Percentiles rank a stretch among this genome's conserved stretches.
phyloP scores from a whole-genome alignment of 2,329 filamentous ascomycete genomes.

The Colletotrichum lentis region DNA sequence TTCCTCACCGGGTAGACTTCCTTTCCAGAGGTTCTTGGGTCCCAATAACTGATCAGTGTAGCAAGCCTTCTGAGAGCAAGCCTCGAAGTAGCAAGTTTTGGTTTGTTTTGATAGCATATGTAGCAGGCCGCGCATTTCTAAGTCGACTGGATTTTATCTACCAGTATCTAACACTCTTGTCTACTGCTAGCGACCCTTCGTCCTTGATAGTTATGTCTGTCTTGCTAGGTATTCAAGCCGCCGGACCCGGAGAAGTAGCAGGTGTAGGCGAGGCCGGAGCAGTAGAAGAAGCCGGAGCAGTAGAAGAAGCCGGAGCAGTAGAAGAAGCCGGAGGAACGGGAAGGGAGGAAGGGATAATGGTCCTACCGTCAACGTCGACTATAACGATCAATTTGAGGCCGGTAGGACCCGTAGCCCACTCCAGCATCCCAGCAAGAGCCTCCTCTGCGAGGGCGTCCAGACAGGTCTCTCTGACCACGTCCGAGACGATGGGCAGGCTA shows the following conservation, averaged over 20 bases:
- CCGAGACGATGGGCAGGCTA: conserved; percentile 6
- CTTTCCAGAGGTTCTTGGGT: no score
- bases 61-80: no score
- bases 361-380: conserved; percentile 17
- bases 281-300: neutral
- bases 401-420: conserved; percentile 17
- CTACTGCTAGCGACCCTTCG: neutral
- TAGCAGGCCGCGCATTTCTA: no score
- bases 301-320: neutral
- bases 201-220: neutral
- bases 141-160: no score
- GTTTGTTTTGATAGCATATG: no score
- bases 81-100: no score
- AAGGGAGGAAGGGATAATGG: neutral
- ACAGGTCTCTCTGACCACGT: conserved; percentile 18
- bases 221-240: neutral
- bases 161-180: no score
- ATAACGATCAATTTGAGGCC: conserved; percentile 28
- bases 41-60: no score
- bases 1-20: no score
- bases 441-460: conserved; percentile 11
- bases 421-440: conserved; percentile 3
- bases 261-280: neutral
- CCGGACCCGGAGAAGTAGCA: neutral
- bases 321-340: neutral